A percentile compares a stretch with the other conserved stretches of the same genome.
phyloP scores from a whole-genome alignment of 2,329 filamentous ascomycete genomes.

The Exophiala sideris region DNA sequence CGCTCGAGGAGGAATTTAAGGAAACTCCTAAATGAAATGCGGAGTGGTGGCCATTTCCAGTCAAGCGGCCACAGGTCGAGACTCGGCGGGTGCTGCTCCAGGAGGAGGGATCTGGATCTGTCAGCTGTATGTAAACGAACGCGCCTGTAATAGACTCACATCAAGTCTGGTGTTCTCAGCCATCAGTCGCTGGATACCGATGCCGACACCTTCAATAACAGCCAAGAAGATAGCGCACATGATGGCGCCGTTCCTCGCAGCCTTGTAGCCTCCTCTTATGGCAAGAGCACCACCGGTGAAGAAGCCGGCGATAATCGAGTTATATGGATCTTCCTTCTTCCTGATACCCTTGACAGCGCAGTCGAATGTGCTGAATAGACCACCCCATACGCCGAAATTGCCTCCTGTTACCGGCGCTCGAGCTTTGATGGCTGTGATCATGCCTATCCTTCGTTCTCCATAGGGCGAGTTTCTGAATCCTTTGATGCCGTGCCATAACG shows the following conservation, averaged over 20 bases:
- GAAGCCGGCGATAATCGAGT: conserved; percentile 96
- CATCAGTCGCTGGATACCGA: conserved; percentile 93
- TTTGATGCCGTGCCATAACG: conserved; percentile 96
- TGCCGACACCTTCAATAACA: conserved; percentile 96
- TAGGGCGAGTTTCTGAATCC: conserved; percentile 86
- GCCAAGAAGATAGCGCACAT: conserved; percentile 91
- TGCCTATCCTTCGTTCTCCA: conserved; percentile 91
- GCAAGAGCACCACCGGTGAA: conserved; percentile 92
- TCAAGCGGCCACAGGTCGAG: conserved; percentile 29
- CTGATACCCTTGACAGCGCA: conserved; percentile 91
- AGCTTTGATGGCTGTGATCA: conserved; percentile 95
- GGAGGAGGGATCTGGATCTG: conserved; percentile 29
- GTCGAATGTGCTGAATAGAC: conserved; percentile 92
- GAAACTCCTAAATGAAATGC: conserved; percentile 25
- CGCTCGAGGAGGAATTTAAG: conserved; percentile 14
- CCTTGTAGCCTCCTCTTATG: conserved; percentile 85
- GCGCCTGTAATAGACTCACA: conserved; percentile 42
- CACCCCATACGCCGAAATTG: conserved; percentile 98
- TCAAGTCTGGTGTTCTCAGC: conserved; percentile 83
- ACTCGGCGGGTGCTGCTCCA: conserved; percentile 25
- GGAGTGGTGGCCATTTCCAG: conserved; percentile 25
- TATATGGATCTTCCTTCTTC: conserved; percentile 97
- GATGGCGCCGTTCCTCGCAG: conserved; percentile 91
- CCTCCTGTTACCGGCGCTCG: conserved; percentile 92
- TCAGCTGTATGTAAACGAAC: conserved; percentile 1